These are phyloP conservation scores for Solanum dulcamara DNA, from an alignment of 257 asterid species.

Conservation along the genomic window DNA sequence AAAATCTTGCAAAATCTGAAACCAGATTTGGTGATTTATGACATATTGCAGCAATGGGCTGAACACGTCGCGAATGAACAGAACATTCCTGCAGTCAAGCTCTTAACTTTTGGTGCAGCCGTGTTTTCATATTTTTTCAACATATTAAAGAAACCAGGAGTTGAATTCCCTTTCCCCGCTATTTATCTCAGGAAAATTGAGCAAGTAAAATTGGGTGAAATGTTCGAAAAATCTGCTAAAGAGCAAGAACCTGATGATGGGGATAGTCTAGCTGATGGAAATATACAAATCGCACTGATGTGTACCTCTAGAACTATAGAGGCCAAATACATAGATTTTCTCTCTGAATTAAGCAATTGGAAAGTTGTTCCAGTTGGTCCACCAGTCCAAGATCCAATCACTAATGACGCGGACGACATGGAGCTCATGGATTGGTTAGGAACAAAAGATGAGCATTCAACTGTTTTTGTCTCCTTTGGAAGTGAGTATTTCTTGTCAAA, in stretches of 20 bases:
- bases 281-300: background rate
- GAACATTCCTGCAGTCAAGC: slow-evolving; percentile 10
- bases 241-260: slow-evolving; percentile 12
- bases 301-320: background rate
- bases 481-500: no score
- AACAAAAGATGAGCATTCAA: no score
- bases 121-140: slow-evolving; percentile 12
- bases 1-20: slow-evolving; percentile 6
- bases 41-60: slow-evolving; percentile 11
- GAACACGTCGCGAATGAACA: slow-evolving; percentile 1
- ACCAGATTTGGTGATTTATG: slow-evolving; percentile 35
- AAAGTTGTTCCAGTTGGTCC: no score
- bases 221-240: background rate
- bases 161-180: slow-evolving; percentile 20
- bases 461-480: no score
- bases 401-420: no score
- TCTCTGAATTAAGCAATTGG: background rate
- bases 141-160: background rate
- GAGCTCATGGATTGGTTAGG: no score
- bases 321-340: background rate
- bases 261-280: background rate
- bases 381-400: no score
- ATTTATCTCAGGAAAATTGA: slow-evolving; percentile 7
- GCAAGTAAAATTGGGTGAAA: background rate
- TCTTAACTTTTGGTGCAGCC: slow-evolving; percentile 18